Conservation (phyloP, 129 eudicot genomes). For the Ambrosia artemisiifolia region DNA sequence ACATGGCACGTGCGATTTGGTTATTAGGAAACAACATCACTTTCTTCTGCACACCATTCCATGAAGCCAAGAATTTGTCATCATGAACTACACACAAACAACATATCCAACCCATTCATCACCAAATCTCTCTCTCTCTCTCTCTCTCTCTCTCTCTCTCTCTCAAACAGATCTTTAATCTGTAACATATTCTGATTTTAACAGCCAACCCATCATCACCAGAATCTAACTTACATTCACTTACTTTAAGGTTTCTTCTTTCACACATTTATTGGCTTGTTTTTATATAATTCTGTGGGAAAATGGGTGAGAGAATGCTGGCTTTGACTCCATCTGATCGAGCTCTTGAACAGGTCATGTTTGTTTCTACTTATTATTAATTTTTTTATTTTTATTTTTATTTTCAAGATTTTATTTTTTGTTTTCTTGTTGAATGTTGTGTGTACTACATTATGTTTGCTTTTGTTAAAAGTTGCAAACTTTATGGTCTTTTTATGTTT, state of each 20-base stretch:
- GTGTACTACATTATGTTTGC: neutral
- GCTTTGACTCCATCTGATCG: slow-evolving; percentile 44
- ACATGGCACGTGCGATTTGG: slow-evolving; percentile 42
- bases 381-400: neutral
- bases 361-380: slow-evolving; percentile 1
- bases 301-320: slow-evolving; percentile 52
- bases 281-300: slow-evolving; percentile 14
- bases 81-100: slow-evolving; percentile 30
- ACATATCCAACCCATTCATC: slow-evolving; percentile 18
- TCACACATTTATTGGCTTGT: neutral
- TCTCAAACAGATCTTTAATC: neutral
- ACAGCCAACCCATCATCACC: slow-evolving; percentile 12
- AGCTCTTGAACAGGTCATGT: slow-evolving; percentile 54
- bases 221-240: slow-evolving; percentile 35
- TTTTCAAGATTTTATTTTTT: neutral
- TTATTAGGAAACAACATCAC: slow-evolving; percentile 18
- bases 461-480: too few relatives aligned
- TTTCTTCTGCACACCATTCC: slow-evolving; percentile 40
- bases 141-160: slow-evolving; percentile 25
- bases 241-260: slow-evolving; percentile 18
- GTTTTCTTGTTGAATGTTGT: neutral
- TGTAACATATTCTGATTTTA: slow-evolving; percentile 22
- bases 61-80: slow-evolving; percentile 26
- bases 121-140: slow-evolving; percentile 5
- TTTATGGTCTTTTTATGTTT: too few relatives aligned